Conservation (phyloP, 2,329 filamentous ascomycete genomes). For the Claviceps purpurea region DNA sequence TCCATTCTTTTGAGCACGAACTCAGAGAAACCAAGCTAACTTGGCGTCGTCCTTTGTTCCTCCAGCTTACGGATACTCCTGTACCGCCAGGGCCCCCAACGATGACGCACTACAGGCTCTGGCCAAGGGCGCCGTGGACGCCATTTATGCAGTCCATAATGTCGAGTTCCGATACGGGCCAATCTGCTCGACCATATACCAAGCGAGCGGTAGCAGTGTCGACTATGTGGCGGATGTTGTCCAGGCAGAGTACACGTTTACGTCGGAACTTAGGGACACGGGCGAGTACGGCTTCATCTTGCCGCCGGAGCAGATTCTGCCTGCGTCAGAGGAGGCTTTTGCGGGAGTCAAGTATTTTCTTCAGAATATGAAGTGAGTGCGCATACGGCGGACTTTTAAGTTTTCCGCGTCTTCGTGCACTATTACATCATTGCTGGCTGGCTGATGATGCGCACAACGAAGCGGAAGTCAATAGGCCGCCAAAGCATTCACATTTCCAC, state of each 20-base stretch:
- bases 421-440: too few relatives aligned
- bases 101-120: constrained; percentile 35
- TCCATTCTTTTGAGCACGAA: neutral
- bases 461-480: too few relatives aligned
- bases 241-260: constrained; percentile 27
- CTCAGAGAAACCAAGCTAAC: neutral
- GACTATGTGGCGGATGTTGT: constrained; percentile 32
- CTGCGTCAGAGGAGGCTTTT: constrained; percentile 29
- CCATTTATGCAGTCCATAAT: neutral
- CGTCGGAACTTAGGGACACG: constrained; percentile 21
- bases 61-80: constrained; percentile 44
- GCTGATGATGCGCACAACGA: too few relatives aligned
- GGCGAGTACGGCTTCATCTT: constrained; percentile 29
- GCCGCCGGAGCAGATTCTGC: constrained; percentile 27
- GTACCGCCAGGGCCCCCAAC: constrained; percentile 31
- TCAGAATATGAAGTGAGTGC: constrained; percentile 22
- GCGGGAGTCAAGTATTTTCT: constrained; percentile 47
- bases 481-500: too few relatives aligned
- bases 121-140: constrained; percentile 29
- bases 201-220: constrained; percentile 25
- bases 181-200: neutral
- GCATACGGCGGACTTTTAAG: too few relatives aligned
- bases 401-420: too few relatives aligned
- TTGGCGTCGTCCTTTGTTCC: constrained; percentile 11
- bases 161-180: constrained; percentile 25